phyloP scores from a whole-genome alignment of 1,284 basidiomycete species.

The Chalciporus sp. region DNA sequence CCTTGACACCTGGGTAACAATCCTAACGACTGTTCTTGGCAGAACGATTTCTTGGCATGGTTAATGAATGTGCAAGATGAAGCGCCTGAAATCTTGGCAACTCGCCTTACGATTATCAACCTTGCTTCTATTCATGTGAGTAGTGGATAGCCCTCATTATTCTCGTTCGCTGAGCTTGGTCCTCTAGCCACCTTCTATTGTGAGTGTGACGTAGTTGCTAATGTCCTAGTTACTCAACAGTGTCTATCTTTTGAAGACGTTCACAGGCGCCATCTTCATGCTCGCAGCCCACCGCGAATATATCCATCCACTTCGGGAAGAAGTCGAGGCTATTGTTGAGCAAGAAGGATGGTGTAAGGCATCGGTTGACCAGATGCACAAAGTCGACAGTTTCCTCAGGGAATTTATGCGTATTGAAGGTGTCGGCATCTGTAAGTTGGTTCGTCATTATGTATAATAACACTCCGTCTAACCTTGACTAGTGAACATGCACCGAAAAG shows the following conservation, averaged over 20 bases:
- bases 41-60: conserved; percentile 49
- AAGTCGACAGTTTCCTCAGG: conserved; percentile 50
- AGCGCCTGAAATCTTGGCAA: conserved; percentile 31
- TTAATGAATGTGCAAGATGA: conserved; percentile 42
- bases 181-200: conserved; percentile 19
- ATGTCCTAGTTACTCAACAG: not conserved
- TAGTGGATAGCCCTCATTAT: not conserved
- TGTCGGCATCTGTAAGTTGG: conserved; percentile 4
- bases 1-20: not conserved
- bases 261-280: conserved; percentile 37
- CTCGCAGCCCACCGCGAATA: conserved; percentile 43
- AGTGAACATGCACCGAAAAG: conserved; percentile 30
- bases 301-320: conserved; percentile 43
- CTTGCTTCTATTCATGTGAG: conserved; percentile 42
- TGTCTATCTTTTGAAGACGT: conserved; percentile 24
- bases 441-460: no score
- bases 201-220: conserved; percentile 1
- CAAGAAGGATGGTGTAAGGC: conserved; percentile 48
- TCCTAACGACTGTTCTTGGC: not conserved
- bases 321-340: conserved; percentile 40
- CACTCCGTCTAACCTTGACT: no score
- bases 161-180: not conserved
- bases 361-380: conserved; percentile 43
- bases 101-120: conserved; percentile 37
- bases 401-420: conserved; percentile 43